These are phyloP conservation scores for Solidago caesia DNA, from an alignment of 129 eudicot genomes.

Conservation along the genomic window DNA sequence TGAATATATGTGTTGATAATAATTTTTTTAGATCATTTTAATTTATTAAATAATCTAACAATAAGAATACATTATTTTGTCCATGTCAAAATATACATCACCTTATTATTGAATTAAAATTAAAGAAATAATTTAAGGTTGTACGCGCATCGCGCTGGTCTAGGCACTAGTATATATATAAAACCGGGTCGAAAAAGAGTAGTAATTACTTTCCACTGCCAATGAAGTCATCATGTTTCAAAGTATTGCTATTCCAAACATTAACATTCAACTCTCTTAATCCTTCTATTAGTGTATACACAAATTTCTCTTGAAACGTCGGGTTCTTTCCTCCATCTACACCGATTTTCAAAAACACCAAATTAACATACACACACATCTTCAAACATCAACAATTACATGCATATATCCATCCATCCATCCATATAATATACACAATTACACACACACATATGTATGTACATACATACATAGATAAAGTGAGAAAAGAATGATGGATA, in stretches of 20 bases:
- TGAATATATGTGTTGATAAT: too few relatives aligned
- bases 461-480: background rate
- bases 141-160: too few relatives aligned
- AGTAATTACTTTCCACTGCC: slow-evolving; percentile 88
- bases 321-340: slow-evolving; percentile 98
- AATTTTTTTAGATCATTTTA: too few relatives aligned
- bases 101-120: too few relatives aligned
- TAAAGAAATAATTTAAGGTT: too few relatives aligned
- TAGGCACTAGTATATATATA: background rate
- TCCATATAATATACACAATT: background rate
- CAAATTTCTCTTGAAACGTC: slow-evolving; percentile 88
- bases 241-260: slow-evolving; percentile 92
- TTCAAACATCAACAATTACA: slow-evolving; percentile 12
- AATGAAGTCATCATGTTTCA: slow-evolving; percentile 65
- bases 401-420: too few relatives aligned
- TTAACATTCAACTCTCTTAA: slow-evolving; percentile 62
- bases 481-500: background rate
- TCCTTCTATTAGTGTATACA: slow-evolving; percentile 78
- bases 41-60: too few relatives aligned
- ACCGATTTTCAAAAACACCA: slow-evolving; percentile 9
- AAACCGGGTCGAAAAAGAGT: background rate
- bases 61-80: too few relatives aligned
- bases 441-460: background rate
- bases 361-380: slow-evolving; percentile 11
- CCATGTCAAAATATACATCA: too few relatives aligned